Evolutionary conservation across 345 rosid species (phyloP).

Genomic region (Linum lewisii): DNA sequence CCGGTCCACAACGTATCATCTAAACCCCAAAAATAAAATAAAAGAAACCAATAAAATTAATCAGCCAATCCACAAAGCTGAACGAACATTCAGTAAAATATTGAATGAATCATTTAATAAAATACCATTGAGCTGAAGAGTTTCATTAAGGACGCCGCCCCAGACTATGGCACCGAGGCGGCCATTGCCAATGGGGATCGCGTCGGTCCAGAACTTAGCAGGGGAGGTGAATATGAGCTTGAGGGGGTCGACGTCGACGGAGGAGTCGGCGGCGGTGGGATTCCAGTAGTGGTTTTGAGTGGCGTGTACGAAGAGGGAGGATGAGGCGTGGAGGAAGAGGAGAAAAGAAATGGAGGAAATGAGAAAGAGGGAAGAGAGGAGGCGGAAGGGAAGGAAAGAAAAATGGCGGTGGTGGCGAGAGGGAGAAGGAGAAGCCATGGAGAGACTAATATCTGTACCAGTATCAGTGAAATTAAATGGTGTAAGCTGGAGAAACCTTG

Average conservation of each 20-base stretch:
- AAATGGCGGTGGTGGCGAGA: not conserved
- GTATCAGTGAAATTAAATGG: not conserved
- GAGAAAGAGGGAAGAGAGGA: not conserved
- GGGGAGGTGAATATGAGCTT: conserved; percentile 7
- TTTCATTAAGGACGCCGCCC: conserved; percentile 11
- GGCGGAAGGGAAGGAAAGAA: not conserved
- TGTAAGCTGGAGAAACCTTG: too few species aligned
- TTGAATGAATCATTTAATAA: not conserved
- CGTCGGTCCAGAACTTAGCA: conserved; percentile 12
- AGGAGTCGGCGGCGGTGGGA: not conserved
- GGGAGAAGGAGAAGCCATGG: not conserved
- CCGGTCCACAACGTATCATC: conserved; percentile 3
- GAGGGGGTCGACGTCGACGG: not conserved
- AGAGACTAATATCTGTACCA: too few species aligned
- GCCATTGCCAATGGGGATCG: conserved; percentile 14
- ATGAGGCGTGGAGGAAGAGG: not conserved
- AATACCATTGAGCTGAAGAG: conserved; percentile 13
- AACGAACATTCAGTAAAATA: not conserved
- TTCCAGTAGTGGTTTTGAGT: too few species aligned
- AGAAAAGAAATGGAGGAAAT: not conserved
- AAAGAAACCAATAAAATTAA: not conserved
- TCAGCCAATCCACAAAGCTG: not conserved
- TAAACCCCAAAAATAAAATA: not conserved
- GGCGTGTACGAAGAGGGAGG: not conserved
- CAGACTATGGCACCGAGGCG: conserved; percentile 15